These are phyloP conservation scores for Naegleria fowleri DNA, from an alignment of 208 protist genomes.

Conservation along the genomic window DNA sequence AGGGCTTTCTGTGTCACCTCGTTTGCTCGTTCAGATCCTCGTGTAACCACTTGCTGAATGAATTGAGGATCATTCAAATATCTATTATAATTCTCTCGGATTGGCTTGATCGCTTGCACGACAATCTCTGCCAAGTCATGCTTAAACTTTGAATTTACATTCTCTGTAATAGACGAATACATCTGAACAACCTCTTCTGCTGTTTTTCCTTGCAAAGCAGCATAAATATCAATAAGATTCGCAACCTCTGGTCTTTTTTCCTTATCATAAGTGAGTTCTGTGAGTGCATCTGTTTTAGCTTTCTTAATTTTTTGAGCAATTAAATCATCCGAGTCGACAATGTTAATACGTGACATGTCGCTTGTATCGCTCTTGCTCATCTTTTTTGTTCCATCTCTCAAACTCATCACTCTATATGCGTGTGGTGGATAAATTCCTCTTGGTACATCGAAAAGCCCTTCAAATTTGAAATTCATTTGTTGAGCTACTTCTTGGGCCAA, in stretches of 20 bases:
- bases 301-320: conserved; percentile 42
- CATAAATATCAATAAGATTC: conserved; percentile 42
- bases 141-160: neutral
- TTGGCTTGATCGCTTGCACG: neutral
- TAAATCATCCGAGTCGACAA: conserved; percentile 42
- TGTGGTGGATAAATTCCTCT: conserved; percentile 8
- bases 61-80: neutral
- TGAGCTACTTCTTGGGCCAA: conserved; percentile 44
- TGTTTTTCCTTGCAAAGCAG: neutral
- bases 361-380: conserved; percentile 51
- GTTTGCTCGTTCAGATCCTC: neutral
- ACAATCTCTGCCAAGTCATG: neutral
- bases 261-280: conserved; percentile 26
- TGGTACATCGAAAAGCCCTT: neutral
- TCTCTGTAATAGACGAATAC: neutral
- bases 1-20: neutral
- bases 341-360: conserved; percentile 44
- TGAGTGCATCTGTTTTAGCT: conserved; percentile 38
- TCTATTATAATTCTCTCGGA: neutral
- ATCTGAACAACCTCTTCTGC: neutral
- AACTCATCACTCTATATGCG: conserved; percentile 47
- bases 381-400: conserved; percentile 46
- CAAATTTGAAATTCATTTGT: neutral
- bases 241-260: conserved; percentile 32
- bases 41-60: neutral